phyloP scores from a whole-genome alignment of 805 yeast genomes.

The Teunomyces aglyptinius region DNA sequence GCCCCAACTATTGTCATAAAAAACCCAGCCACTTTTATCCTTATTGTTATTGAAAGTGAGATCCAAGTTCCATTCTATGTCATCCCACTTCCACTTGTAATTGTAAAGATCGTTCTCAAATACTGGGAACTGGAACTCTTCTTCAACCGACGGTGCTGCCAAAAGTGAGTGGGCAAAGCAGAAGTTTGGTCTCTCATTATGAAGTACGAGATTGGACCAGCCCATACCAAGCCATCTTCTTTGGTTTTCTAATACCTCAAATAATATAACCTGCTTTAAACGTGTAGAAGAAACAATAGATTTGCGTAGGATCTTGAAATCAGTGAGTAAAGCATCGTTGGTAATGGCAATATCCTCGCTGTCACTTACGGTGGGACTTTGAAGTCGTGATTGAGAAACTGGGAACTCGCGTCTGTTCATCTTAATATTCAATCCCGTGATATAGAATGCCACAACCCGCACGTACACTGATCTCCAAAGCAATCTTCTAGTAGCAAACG shows the following conservation, averaged over 20 bases:
- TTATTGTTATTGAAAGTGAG: conserved; percentile 34
- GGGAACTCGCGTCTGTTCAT: conserved; percentile 6
- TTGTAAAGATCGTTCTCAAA: conserved; percentile 34
- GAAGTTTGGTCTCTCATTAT: conserved; percentile 50
- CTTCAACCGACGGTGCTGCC: conserved; percentile 27
- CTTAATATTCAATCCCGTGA: conserved; percentile 36
- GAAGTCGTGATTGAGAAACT: conserved; percentile 11
- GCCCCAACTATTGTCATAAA: conserved; percentile 53
- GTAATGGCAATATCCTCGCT: conserved; percentile 12
- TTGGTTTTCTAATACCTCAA: conserved; percentile 55
- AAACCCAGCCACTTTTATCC: conserved; percentile 52
- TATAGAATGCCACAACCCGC: conserved; percentile 33
- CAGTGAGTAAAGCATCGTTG: conserved; percentile 24
- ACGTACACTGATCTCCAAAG: conserved; percentile 51
- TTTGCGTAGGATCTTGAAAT: conserved; percentile 40
- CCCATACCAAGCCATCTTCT: conserved; percentile 64
- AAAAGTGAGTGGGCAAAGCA: conserved; percentile 40
- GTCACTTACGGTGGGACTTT: conserved; percentile 18
- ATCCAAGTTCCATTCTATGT: conserved; percentile 50
- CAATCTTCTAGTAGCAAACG: conserved; percentile 42
- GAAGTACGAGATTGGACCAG: conserved; percentile 51
- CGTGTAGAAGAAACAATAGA: conserved; percentile 39
- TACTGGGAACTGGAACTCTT: conserved; percentile 46
- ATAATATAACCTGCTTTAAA: conserved; percentile 47
- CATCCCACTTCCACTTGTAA: conserved; percentile 59